These are phyloP conservation scores for Jimgerdemannia lactiflua DNA, from an alignment of 192 early-diverging fungal genomes.

Conservation along the genomic window DNA sequence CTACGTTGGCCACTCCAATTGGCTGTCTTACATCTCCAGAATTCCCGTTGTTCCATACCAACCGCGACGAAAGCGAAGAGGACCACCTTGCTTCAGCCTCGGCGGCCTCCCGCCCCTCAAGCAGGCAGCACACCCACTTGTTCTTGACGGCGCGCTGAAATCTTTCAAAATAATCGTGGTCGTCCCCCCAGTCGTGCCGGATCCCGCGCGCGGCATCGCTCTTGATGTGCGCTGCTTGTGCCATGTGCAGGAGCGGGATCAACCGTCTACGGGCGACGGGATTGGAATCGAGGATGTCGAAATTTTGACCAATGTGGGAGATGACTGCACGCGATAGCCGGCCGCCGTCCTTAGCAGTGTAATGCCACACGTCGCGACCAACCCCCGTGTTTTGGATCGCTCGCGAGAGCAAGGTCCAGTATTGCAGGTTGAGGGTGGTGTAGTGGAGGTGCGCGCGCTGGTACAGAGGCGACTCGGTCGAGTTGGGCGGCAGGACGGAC, in stretches of 20 bases:
- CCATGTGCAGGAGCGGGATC: constrained; percentile 46
- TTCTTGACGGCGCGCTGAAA: constrained; percentile 7
- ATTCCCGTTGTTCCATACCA: constrained; percentile 23
- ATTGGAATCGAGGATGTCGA: constrained; percentile 21
- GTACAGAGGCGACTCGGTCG: neutral
- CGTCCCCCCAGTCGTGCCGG: constrained; percentile 7
- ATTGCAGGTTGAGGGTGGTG: constrained; percentile 51
- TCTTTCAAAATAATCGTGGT: constrained; percentile 19
- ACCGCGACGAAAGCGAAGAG: neutral
- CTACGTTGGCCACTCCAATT: constrained; percentile 23
- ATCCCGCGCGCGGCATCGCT: constrained; percentile 10
- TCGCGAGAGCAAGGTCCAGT: constrained; percentile 52
- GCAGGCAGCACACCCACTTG: constrained; percentile 16
- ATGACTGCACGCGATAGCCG: constrained; percentile 42
- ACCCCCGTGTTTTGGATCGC: constrained; percentile 50
- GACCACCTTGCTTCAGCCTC: constrained; percentile 16
- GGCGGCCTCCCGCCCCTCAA: constrained; percentile 8
- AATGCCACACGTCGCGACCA: constrained; percentile 52
- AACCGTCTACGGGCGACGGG: constrained; percentile 23
- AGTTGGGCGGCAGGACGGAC: neutral
- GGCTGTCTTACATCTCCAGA: constrained; percentile 29
- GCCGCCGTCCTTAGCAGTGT: constrained; percentile 41
- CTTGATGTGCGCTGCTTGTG: constrained; percentile 39
- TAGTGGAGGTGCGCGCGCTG: constrained; percentile 25
- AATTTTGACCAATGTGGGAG: constrained; percentile 34